Evolutionary conservation across 805 yeast genomes (phyloP).

Genomic region (Komagataella ulmi): DNA sequence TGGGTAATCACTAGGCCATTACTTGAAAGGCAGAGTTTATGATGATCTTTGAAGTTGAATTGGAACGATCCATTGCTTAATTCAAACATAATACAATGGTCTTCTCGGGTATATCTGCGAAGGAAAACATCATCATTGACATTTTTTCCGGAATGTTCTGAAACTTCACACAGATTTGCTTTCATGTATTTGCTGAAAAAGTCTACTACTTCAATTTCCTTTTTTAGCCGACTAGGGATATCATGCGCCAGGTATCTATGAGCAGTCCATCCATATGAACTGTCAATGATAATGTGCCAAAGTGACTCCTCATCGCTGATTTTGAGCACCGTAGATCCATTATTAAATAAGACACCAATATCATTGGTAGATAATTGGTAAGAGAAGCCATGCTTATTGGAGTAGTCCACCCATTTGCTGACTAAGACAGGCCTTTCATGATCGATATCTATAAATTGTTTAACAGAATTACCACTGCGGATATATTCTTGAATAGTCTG

Average conservation of each 20-base stretch:
- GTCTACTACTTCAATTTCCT: conserved; percentile 75
- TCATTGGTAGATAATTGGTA: conserved; percentile 84
- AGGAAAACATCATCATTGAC: conserved; percentile 56
- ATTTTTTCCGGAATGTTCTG: conserved; percentile 37
- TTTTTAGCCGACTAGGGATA: conserved; percentile 35
- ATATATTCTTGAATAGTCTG: conserved; percentile 13
- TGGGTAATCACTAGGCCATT: conserved; percentile 69
- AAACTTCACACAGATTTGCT: conserved; percentile 72
- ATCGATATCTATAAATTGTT: background rate
- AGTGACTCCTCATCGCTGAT: conserved; percentile 49
- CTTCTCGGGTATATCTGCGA: conserved; percentile 70
- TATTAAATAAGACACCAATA: conserved; percentile 83
- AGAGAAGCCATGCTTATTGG: conserved; percentile 90
- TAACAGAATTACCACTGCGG: background rate
- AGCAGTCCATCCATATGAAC: conserved; percentile 39
- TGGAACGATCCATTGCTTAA: conserved; percentile 87
- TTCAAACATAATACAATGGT: conserved; percentile 81
- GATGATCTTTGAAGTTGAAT: conserved; percentile 92
- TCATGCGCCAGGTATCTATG: conserved; percentile 27
- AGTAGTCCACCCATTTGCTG: conserved; percentile 96
- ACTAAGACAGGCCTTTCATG: conserved; percentile 56
- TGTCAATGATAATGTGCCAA: conserved; percentile 44
- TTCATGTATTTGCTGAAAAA: conserved; percentile 89
- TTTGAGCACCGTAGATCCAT: conserved; percentile 70
- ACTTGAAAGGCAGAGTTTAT: conserved; percentile 70